Evolutionary conservation across 495 filamentous ascomycete genomes (phyloP).

Genomic region (Xylaria cubensis): DNA sequence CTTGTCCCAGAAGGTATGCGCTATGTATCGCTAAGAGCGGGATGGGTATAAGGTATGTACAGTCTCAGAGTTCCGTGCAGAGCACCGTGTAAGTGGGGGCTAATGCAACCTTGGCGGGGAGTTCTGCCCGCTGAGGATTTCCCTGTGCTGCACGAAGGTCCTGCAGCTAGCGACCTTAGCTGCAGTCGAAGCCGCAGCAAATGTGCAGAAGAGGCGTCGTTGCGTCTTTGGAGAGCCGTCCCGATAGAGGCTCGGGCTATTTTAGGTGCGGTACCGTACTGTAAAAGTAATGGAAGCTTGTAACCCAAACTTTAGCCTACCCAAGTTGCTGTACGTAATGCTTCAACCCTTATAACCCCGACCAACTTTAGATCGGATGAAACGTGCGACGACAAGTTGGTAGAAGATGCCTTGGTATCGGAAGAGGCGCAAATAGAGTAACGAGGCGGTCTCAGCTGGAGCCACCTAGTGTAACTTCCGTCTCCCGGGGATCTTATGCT

Average conservation of each 20-base stretch:
- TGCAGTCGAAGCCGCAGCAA: constrained; percentile 5
- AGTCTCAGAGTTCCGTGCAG: background rate
- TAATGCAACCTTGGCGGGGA: background rate
- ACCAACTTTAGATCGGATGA: background rate
- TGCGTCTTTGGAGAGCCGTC: constrained; percentile 2
- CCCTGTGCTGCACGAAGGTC: constrained; percentile 14
- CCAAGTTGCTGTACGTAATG: background rate
- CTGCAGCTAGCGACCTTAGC: constrained; percentile 22
- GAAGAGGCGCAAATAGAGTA: background rate
- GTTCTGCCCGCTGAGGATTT: background rate
- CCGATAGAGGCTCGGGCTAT: constrained; percentile 22
- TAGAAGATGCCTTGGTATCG: background rate
- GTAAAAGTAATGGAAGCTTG: background rate
- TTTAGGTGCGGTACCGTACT: constrained; percentile 7
- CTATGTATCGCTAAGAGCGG: background rate
- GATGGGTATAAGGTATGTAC: background rate
- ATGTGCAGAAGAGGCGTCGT: constrained; percentile 8
- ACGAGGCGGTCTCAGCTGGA: constrained; percentile 1
- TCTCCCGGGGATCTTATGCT: background rate
- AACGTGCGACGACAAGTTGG: background rate
- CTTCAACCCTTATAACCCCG: background rate
- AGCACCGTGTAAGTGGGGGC: background rate
- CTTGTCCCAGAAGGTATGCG: background rate
- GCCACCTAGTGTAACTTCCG: background rate
- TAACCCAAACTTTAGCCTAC: background rate